These are phyloP conservation scores for Pterocarpus santalinus DNA, from an alignment of 306 rosid genomes.

Conservation along the genomic window DNA sequence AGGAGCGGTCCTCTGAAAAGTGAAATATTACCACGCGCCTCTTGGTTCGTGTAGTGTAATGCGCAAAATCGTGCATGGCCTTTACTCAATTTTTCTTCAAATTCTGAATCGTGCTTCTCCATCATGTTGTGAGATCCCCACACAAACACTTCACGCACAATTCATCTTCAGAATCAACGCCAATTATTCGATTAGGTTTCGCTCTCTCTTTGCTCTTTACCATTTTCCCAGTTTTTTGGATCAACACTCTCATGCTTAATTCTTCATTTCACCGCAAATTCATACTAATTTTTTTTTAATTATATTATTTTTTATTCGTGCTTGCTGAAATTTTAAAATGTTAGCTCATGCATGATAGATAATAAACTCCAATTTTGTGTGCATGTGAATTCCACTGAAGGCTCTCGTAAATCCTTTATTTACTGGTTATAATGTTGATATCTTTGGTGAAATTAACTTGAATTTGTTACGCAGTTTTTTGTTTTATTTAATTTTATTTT, in stretches of 20 bases:
- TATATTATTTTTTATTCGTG: not conserved
- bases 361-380: not conserved
- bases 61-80: not conserved
- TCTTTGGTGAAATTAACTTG: slow-evolving; percentile 12
- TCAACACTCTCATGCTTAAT: slow-evolving; percentile 17
- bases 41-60: not conserved
- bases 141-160: slow-evolving; percentile 15
- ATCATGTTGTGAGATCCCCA: slow-evolving; percentile 53
- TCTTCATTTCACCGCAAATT: slow-evolving; percentile 21
- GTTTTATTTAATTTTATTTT: not conserved
- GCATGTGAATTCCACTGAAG: no score
- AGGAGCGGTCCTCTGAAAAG: not conserved
- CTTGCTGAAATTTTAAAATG: slow-evolving; percentile 5
- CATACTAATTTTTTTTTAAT: not conserved
- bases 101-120: not conserved
- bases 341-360: slow-evolving; percentile 30
- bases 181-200: slow-evolving; percentile 54
- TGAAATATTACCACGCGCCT: not conserved
- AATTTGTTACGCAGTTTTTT: not conserved
- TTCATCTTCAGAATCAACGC: slow-evolving; percentile 21
- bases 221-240: slow-evolving; percentile 32
- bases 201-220: not conserved
- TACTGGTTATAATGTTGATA: slow-evolving; percentile 3
- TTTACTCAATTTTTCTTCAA: not conserved
- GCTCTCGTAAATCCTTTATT: not conserved